Evolutionary conservation across 2,329 filamentous ascomycete species (phyloP), one percentile per base, ranked within the genome.

Genomic region (Trichoderma sp.): DNA sequence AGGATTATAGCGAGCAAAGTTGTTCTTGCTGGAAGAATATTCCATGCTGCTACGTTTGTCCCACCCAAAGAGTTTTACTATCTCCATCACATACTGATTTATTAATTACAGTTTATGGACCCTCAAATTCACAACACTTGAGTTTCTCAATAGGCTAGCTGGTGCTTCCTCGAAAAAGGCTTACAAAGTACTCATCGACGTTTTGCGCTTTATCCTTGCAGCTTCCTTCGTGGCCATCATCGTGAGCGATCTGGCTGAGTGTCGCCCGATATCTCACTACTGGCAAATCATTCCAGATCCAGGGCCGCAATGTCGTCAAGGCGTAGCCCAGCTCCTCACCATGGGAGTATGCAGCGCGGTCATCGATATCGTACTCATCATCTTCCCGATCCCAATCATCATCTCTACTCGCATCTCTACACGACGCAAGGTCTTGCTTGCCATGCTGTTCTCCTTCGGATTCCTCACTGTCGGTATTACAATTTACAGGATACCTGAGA

Each of bases 271-370:
- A 13, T 61, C 58, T 52, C 58, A 61, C 19, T 61, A 61, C 32
- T 61, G 58, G 58, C 58, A 61, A 35, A 27, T 61, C 13, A 27
- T 50, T 27, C 58, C 58, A 4, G 58, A 61, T 27, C 58, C 58
- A 61, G 58, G 58, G 9, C 39, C 58, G 1, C 58, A 61, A n/a
- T 61, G 58, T 25, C 58, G 58, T n/a, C 58, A 61, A 52, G 58
- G 58, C 15, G 32, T 61, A 19, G 58, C 32, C 22, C 58, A 61
- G 29, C 58, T 61, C 12, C 45, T 61, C 29, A 61, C 58, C 17
- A 61, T 61, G 58, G 58, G 58, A 12, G 45, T 61, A 10, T 52
- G 29, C 58, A 61, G 58, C 13, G 42, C 58, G n/a, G 58, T 61
- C 29, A 50, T 61, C 22, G 58, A 61, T 35, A 42, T 27, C 58